Evolutionary conservation across 768 basidiomycete genomes (phyloP).

Genomic region (Tricholomella constricta): DNA sequence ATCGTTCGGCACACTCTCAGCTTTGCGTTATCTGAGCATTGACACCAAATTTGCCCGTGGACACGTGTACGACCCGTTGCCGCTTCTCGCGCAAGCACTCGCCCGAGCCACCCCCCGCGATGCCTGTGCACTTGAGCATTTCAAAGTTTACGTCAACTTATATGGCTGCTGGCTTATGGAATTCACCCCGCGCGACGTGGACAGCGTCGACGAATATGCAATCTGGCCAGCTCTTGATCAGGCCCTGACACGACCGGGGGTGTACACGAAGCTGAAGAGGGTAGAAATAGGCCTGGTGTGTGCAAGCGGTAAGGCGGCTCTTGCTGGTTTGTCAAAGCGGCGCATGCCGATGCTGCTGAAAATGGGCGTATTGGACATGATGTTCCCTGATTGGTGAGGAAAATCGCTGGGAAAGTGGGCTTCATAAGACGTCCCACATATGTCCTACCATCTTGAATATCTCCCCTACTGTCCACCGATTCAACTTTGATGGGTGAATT

Average conservation of each 20-base stretch:
- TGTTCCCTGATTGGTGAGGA: background rate
- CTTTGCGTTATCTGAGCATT: background rate
- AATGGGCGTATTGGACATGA: conserved; percentile 1
- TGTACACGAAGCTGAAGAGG: background rate
- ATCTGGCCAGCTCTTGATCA: conserved; percentile 11
- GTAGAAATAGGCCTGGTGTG: background rate
- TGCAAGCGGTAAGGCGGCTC: background rate
- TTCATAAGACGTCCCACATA: no score
- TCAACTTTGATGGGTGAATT: no score
- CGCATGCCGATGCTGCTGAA: background rate
- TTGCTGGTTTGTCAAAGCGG: background rate
- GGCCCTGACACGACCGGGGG: conserved; percentile 4
- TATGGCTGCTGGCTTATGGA: conserved; percentile 16
- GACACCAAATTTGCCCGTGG: conserved; percentile 7
- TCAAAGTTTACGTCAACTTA: conserved; percentile 10
- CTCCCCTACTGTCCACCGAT: no score
- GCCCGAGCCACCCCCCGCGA: background rate
- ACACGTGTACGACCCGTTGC: conserved; percentile 8
- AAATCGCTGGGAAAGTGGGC: background rate
- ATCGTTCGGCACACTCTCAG: background rate
- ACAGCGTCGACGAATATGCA: conserved; percentile 9
- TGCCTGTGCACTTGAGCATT: conserved; percentile 1
- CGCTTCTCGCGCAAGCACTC: conserved; percentile 3
- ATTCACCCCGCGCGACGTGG: conserved; percentile 12
- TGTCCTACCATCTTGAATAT: no score